Base-by-base conservation (phyloP, 768 basidiomycete species). In the Pleurotus tuoliensis region DNA sequence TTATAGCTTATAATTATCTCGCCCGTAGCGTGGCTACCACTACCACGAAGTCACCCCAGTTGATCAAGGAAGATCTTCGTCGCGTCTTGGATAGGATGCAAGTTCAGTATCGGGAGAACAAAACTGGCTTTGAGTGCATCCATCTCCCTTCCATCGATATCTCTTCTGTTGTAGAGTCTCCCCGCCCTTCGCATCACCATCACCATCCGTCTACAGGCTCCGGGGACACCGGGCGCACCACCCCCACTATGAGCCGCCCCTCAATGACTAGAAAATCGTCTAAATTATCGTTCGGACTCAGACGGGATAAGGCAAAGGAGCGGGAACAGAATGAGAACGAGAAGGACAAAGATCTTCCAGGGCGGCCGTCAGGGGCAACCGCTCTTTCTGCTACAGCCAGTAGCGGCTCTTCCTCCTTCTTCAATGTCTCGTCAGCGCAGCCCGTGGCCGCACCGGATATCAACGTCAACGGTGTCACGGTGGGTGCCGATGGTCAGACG, bases 121-220 rank as follows among this genome's bases (percentile, higher is more conserved):
- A 87, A 72, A 78, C 84, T 56, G 97, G 96, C 2, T 98, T 93
- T 68, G 96, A 99, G 69, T 99, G 97, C 73, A 90, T 96, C 20
- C 94, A 99, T 68, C 71, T 91, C 27, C 96, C 96, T 0, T 94
- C 92, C 25, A 98, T 98, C 69, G 94, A 97, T 66, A 72, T 98
- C 8, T 79, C 88, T 3, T 88, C 92, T 12, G 78, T 96, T 11
- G 80, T 83, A 8, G 61, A 62, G 8, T 60, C 67, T 3, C 56
- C 54, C 45, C 62, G 64, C 45, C 58, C 69, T 66, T 60, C 61
- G 63, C 22, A 58, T 56, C 74, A 70, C 55, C 71, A 63, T 34
- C 76, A 71, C 56, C 75, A 69, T 64, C 67, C 75, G 3, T 82
- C 84, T 2, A 66, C 71, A 20, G 79, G 76, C 18, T 80, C 82